These are phyloP conservation scores for Sphagnum contortum DNA, from an alignment of 225 moss, liverwort and hornwort genomes.

Conservation along the genomic window DNA sequence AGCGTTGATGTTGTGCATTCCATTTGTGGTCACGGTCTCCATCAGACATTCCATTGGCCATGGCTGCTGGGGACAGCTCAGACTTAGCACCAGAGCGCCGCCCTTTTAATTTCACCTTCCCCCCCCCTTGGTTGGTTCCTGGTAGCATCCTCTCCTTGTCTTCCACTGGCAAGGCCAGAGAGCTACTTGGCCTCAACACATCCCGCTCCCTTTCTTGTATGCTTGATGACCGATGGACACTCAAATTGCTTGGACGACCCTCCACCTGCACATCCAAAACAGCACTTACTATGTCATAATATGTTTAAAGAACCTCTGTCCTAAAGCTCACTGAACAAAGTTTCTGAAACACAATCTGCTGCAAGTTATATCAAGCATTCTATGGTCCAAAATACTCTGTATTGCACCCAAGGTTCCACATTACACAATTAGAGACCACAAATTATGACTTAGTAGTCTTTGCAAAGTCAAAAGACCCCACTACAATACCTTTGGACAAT, in stretches of 20 bases:
- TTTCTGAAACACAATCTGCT: no score
- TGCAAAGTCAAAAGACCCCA: no score
- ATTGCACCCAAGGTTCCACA: no score
- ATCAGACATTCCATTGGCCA: slow-evolving; percentile 50
- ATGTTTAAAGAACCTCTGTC: background rate
- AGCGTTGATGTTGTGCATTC: slow-evolving; percentile 66
- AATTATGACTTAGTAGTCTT: no score
- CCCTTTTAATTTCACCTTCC: slow-evolving; percentile 86
- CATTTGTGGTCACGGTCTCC: slow-evolving; percentile 92
- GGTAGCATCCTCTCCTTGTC: slow-evolving; percentile 62
- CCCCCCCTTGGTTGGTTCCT: slow-evolving; percentile 55
- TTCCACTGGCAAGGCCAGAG: slow-evolving; percentile 59
- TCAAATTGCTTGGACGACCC: slow-evolving; percentile 71
- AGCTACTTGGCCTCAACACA: slow-evolving; percentile 67
- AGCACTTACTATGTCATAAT: background rate
- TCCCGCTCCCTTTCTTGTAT: slow-evolving; percentile 83
- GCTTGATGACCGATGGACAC: slow-evolving; percentile 69
- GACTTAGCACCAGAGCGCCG: slow-evolving; percentile 74
- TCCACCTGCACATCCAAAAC: slow-evolving; percentile 42
- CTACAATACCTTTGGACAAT: no score
- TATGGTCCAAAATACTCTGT: no score
- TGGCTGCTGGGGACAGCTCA: slow-evolving; percentile 36
- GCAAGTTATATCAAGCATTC: no score
- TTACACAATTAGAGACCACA: no score
- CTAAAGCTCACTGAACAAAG: no score